Conservation (phyloP, 345 rosid species). For the Chamaenerion angustifolium region DNA sequence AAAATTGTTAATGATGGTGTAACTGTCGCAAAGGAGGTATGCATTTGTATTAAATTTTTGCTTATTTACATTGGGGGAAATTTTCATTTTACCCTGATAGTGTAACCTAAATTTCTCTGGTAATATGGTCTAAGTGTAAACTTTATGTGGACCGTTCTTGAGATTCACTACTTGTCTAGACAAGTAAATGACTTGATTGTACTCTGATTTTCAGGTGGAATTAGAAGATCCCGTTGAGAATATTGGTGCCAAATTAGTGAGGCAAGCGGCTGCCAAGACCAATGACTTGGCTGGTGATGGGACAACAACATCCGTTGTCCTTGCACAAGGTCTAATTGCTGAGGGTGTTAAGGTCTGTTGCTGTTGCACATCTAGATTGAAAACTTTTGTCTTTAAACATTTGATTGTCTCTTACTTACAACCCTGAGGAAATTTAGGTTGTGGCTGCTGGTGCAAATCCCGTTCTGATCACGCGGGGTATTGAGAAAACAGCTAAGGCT, state of each 20-base stretch:
- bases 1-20: slow-evolving; percentile 97
- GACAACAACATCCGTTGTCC: slow-evolving; percentile 96
- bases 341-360: slow-evolving; percentile 85
- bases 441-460: slow-evolving; percentile 99
- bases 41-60: background rate
- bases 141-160: too few relatives aligned
- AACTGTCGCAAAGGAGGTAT: slow-evolving; percentile 92
- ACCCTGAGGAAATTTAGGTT: slow-evolving; percentile 29
- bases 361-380: background rate
- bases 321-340: slow-evolving; percentile 91
- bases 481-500: slow-evolving; percentile 87
- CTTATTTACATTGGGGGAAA: too few relatives aligned
- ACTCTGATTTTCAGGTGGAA: slow-evolving; percentile 48
- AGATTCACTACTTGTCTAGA: too few relatives aligned
- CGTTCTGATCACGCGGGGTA: slow-evolving; percentile 84
- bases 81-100: too few relatives aligned
- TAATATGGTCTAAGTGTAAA: too few relatives aligned
- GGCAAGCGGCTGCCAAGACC: slow-evolving; percentile 97
- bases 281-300: slow-evolving; percentile 99
- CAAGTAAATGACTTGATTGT: background rate
- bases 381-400: background rate
- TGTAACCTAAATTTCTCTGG: too few relatives aligned
- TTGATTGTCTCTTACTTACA: slow-evolving; percentile 1
- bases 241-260: slow-evolving; percentile 89
- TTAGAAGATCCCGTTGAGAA: slow-evolving; percentile 98